Conservation (phyloP, 2,329 filamentous ascomycete genomes). For the Talaromyces marneffei region DNA sequence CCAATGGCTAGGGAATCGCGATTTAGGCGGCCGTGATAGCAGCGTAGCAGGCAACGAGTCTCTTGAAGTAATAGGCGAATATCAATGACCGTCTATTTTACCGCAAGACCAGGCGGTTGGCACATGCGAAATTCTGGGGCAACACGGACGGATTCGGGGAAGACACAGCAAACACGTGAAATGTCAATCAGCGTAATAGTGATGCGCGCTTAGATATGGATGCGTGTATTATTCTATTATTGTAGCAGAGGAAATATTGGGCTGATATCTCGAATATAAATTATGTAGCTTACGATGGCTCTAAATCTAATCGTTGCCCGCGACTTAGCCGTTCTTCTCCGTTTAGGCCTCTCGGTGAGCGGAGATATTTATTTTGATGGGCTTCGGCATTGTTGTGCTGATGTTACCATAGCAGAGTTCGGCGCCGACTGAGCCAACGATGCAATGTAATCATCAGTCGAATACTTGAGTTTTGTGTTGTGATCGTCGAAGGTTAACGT, state of each 20-base stretch:
- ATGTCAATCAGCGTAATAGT: background rate
- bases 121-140: background rate
- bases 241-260: background rate
- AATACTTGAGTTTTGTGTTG: background rate
- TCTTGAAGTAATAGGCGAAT: background rate
- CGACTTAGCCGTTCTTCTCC: background rate
- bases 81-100: background rate
- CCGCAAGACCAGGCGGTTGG: background rate
- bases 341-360: slow-evolving; percentile 10
- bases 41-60: background rate
- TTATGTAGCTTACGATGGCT: background rate
- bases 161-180: slow-evolving; percentile 7
- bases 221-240: background rate
- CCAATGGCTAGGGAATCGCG: background rate
- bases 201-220: background rate
- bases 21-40: too few relatives aligned
- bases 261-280: background rate
- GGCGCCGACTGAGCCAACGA: background rate
- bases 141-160: background rate
- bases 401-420: background rate
- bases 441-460: background rate
- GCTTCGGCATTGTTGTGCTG: background rate
- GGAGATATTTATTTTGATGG: background rate
- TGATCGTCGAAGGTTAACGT: background rate
- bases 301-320: background rate